Evolutionary conservation across 1,139 yeast genomes (phyloP), one percentile per base, ranked within the genome.

Genomic region (Saccharomycopsis hybrid): DNA sequence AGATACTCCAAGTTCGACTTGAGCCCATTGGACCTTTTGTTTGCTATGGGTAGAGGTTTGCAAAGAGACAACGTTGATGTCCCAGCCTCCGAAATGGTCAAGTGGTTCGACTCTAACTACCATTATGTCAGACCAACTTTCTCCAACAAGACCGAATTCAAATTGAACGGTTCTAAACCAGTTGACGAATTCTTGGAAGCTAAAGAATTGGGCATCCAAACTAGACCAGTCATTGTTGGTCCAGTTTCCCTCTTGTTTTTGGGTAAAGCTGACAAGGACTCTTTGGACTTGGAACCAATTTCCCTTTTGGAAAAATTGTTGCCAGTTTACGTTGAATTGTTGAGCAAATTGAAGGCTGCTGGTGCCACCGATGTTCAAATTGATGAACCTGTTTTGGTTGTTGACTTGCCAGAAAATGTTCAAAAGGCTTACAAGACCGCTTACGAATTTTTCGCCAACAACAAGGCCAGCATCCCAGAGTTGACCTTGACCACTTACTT

Each of bases 41-140:
- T 92, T 70, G 98, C 98, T 66, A 94, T 92, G 98, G 98, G 97
- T 73, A 89, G 98, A 82, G 98, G 98, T 82, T 81, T 92, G 70
- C 98, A 94, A 79, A 87, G 94, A 76, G 83, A 85, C 73, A 96
- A 95, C 61, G 96, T 92, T 62, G 98, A 94, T 72, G 98, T 92
- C 56, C 92, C 97, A 59, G 98, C 98, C 63, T 80, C 88, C 72
- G 98, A 92, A 81, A 92, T 92, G 98, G 98, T 92, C 64, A 92
- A 92, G 79, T 92, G 98, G 98, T 92, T 92, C 63, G 98, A 92
- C 74, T 86, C 97, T 58, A 92, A 92, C 87, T 92, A 92, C 86
- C 98, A 92, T 74, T 94, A 92, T 71, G 97, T 92, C 66, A 88
- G 98, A 80, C 98, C 98, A 73, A 94, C 98, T 62, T 88, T 92